Percentiles rank a stretch among this genome's conserved stretches.
Conservation (phyloP, 2,329 filamentous ascomycete species). For the Akanthomyces lecanii region DNA sequence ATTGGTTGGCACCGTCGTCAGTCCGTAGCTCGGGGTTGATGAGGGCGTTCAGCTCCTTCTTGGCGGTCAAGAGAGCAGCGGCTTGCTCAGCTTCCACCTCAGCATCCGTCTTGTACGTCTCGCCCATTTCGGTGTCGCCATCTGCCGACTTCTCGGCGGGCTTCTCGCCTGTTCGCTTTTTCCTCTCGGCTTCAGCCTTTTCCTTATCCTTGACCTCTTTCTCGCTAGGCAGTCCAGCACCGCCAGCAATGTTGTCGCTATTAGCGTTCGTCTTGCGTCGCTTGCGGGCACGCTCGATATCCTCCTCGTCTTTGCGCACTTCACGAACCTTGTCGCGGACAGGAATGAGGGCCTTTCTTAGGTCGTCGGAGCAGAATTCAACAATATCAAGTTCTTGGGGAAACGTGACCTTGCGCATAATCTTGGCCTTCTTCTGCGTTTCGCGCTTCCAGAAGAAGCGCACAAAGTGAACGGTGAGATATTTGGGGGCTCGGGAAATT, state of each 20-base stretch:
- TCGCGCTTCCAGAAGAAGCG: constrained; percentile 98
- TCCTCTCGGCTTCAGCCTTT: constrained; percentile 43
- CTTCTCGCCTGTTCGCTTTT: constrained; percentile 37
- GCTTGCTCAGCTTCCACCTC: constrained; percentile 84
- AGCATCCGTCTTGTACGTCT: constrained; percentile 86
- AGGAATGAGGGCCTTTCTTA: constrained; percentile 77
- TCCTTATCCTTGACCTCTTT: constrained; percentile 50
- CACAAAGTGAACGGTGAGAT: constrained; percentile 94
- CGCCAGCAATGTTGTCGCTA: constrained; percentile 44
- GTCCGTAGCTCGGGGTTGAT: constrained; percentile 69
- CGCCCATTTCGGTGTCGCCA: constrained; percentile 69
- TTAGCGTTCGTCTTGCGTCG: constrained; percentile 69
- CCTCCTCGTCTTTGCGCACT: constrained; percentile 89
- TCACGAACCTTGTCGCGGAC: constrained; percentile 96
- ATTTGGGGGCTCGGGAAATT: constrained; percentile 87
- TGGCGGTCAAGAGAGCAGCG: constrained; percentile 69
- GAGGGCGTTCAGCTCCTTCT: constrained; percentile 80
- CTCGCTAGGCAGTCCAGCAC: constrained; percentile 47
- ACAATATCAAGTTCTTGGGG: constrained; percentile 88
- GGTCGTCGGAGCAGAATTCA: constrained; percentile 90
- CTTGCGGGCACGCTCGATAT: constrained; percentile 87
- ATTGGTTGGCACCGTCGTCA: constrained; percentile 85
- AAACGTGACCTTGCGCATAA: constrained; percentile 98
- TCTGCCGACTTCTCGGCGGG: constrained; percentile 39
- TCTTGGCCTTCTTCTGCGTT: constrained; percentile 97